Conservation (phyloP, 371 early-diverging fungal genomes). For the Mucor racemosus region DNA sequence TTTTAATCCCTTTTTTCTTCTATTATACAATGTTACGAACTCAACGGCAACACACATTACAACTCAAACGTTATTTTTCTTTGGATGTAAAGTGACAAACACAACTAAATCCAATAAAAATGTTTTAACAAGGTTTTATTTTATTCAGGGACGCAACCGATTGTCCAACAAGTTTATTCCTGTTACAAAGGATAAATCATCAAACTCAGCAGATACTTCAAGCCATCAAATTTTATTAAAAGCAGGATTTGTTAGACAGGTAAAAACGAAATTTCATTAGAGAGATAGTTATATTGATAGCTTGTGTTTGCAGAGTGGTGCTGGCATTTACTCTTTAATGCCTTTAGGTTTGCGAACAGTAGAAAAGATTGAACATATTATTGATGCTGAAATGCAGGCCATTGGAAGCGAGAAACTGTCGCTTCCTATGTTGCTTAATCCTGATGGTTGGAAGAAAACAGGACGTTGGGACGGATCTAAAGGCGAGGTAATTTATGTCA, state of each 20-base stretch:
- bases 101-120: not conserved
- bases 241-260: conserved; percentile 64
- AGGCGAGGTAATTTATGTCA: conserved; percentile 54
- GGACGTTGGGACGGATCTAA: conserved; percentile 80
- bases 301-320: conserved; percentile 54
- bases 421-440: conserved; percentile 69
- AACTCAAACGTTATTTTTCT: conserved; percentile 10
- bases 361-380: conserved; percentile 75
- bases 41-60: not conserved
- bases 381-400: conserved; percentile 79
- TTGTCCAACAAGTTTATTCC: conserved; percentile 51
- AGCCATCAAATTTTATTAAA: conserved; percentile 24
- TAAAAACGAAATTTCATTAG: conserved; percentile 11
- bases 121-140: not conserved
- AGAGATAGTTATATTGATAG: not conserved
- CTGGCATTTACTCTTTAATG: conserved; percentile 83
- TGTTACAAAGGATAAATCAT: conserved; percentile 24
- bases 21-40: not conserved
- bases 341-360: conserved; percentile 80
- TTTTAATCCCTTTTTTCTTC: not conserved
- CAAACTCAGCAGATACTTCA: conserved; percentile 13
- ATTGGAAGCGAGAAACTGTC: conserved; percentile 79
- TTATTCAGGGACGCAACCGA: conserved; percentile 48
- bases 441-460: conserved; percentile 79
- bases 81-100: conserved; percentile 5